Evolutionary conservation across 345 rosid genomes (phyloP).

Genomic region (Brassica carinata): DNA sequence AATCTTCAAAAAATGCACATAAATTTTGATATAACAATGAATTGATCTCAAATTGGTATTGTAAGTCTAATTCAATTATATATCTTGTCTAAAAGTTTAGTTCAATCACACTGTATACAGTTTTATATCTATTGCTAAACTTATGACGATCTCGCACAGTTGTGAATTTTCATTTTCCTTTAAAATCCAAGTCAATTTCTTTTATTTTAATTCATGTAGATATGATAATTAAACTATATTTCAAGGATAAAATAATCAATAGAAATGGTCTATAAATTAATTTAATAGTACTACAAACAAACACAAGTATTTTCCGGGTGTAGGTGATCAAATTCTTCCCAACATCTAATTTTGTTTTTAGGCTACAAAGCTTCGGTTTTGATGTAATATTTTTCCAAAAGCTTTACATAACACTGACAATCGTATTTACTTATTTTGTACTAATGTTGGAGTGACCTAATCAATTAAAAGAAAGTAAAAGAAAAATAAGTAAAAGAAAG

Average conservation of each 20-base stretch:
- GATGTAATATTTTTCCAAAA: neutral
- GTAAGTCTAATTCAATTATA: too few species aligned
- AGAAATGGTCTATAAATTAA: neutral
- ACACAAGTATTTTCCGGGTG: neutral
- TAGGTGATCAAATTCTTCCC: neutral
- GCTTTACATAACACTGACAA: neutral
- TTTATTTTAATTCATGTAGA: neutral
- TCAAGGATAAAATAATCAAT: neutral
- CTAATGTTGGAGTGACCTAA: too few species aligned
- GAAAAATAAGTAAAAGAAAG: neutral
- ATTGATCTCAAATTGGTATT: too few species aligned
- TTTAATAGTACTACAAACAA: neutral
- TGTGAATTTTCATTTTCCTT: too few species aligned
- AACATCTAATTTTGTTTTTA: neutral
- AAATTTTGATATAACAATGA: too few species aligned
- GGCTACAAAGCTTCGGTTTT: neutral
- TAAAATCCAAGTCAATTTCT: too few species aligned
- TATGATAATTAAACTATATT: neutral
- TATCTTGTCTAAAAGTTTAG: too few species aligned
- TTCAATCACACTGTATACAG: too few species aligned
- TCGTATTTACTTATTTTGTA: neutral
- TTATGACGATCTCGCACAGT: too few species aligned
- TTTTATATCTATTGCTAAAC: too few species aligned
- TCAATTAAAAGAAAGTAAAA: too few species aligned
- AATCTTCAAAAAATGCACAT: too few species aligned